A percentile compares a stretch with the other conserved stretches of the same genome.
Evolutionary conservation across 2,329 filamentous ascomycete genomes (phyloP).

Genomic region (Chaetomium globosum): DNA sequence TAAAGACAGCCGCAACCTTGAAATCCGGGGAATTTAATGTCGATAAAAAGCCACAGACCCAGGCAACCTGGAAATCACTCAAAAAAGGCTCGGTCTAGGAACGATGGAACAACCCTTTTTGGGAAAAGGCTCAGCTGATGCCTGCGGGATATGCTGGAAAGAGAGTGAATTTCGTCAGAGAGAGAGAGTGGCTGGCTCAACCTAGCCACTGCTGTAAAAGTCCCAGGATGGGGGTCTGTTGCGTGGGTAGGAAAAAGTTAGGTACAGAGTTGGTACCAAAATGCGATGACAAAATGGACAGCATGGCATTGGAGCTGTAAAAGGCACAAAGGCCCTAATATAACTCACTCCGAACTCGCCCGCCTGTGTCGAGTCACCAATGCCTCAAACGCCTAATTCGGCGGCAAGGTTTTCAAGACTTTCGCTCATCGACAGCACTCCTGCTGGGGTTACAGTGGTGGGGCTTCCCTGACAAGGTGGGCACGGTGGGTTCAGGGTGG

Average conservation of each 20-base stretch:
- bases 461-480: slow-evolving; percentile 4
- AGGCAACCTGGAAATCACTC: slow-evolving; percentile 7
- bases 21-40: slow-evolving; percentile 10
- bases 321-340: slow-evolving; percentile 18
- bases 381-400: slow-evolving; percentile 34
- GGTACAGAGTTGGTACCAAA: neutral
- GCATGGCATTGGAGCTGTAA: neutral
- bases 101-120: slow-evolving; percentile 10
- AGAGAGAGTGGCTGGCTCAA: slow-evolving; percentile 7
- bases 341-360: slow-evolving; percentile 18
- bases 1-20: slow-evolving; percentile 17
- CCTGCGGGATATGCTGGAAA: slow-evolving; percentile 22
- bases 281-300: slow-evolving; percentile 16
- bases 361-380: slow-evolving; percentile 22
- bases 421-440: slow-evolving; percentile 19
- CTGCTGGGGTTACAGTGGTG: slow-evolving; percentile 17
- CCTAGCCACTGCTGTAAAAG: slow-evolving; percentile 20
- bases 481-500: slow-evolving; percentile 5
- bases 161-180: slow-evolving; percentile 19
- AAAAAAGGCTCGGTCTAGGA: slow-evolving; percentile 20
- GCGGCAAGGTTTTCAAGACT: slow-evolving; percentile 34
- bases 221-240: slow-evolving; percentile 12
- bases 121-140: slow-evolving; percentile 8
- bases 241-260: slow-evolving; percentile 10
- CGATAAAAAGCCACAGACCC: neutral